phyloP scores from a whole-genome alignment of 257 asterid species.

The Nicotiana benthamiana region DNA sequence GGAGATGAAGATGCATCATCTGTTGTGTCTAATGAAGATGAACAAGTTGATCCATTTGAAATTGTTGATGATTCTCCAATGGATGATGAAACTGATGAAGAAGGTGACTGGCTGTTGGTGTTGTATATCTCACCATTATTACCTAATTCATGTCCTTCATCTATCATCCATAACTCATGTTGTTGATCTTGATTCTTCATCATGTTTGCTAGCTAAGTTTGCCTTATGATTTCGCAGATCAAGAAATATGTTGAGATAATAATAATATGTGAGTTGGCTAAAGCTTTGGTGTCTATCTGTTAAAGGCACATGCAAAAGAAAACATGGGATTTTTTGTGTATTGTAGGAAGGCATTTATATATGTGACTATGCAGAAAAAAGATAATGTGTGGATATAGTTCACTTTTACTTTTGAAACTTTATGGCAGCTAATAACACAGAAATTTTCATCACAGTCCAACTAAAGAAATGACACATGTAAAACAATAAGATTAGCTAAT shows the following conservation, averaged over 20 bases:
- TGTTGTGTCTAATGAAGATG: constrained; percentile 26
- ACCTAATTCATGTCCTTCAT: neutral
- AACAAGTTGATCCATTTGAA: constrained; percentile 28
- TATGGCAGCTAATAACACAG: neutral
- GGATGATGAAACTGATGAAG: constrained; percentile 29
- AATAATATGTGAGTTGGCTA: neutral
- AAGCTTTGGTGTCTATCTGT: neutral
- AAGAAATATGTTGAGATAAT: neutral
- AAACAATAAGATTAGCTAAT: neutral
- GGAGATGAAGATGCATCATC: constrained; percentile 66
- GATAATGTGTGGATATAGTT: constrained; percentile 6
- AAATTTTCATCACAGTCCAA: neutral
- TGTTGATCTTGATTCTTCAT: constrained; percentile 32
- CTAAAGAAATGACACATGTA: neutral
- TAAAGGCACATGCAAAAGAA: neutral
- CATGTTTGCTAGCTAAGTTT: no score
- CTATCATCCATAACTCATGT: constrained; percentile 9
- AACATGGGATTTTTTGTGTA: neutral
- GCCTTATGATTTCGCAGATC: neutral
- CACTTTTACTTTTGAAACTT: neutral
- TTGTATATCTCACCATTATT: neutral
- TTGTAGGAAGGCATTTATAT: neutral
- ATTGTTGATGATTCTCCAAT: constrained; percentile 41
- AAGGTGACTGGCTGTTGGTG: constrained; percentile 5
- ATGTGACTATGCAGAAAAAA: neutral